Base-by-base conservation (phyloP, 1,284 basidiomycete genomes). In the Athelia sp. region DNA sequence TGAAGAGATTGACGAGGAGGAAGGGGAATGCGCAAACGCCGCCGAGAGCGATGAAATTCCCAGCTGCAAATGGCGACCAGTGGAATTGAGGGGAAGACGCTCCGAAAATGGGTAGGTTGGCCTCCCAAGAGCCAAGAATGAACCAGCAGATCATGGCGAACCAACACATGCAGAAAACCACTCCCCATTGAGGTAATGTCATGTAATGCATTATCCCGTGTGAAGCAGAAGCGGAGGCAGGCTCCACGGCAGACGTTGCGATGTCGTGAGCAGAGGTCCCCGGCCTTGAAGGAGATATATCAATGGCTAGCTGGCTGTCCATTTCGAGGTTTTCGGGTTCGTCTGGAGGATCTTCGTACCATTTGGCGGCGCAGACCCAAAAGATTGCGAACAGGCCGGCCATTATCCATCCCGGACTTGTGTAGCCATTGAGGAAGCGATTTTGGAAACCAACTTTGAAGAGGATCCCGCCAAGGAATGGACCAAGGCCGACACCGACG, bases 11-110 rank as follows among this genome's bases (percentile, higher is more conserved):
- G 36, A 72, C 57, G 52, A 85, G 69, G 49, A 87, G 79, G 70
- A 86, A 85, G 2, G 85, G 84, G 59, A 86, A 76, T 17, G 79
- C 72, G 32, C 74, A 69, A 31, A 79, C 65, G 3, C 82, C 85
- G 8, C 83, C 83, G 4, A 87, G 71, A 8, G 82, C 83, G 60
- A 87, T 83, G 64, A 86, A 79, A 63, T 87, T 85, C 13, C 84
- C 84, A 1, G 84, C 79, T 8, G 75, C 70, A 58, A 76, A 84
- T 0, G 84, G 83, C 2, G 76, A 75, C 71, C 78, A 84, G 54
- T 71, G 61, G 61, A 87, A 77, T n/a, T n/a, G 15, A 10, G 60
- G 65, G 31, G 55, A 61, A 26, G 76, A 75, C 38, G 78, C 76
- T 40, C 36, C 36, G 61, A 79, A 85, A 50, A 87, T 74, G 22